These are phyloP conservation scores for Lyophyllum shimeji DNA, from an alignment of 768 basidiomycete species.

Conservation along the genomic window DNA sequence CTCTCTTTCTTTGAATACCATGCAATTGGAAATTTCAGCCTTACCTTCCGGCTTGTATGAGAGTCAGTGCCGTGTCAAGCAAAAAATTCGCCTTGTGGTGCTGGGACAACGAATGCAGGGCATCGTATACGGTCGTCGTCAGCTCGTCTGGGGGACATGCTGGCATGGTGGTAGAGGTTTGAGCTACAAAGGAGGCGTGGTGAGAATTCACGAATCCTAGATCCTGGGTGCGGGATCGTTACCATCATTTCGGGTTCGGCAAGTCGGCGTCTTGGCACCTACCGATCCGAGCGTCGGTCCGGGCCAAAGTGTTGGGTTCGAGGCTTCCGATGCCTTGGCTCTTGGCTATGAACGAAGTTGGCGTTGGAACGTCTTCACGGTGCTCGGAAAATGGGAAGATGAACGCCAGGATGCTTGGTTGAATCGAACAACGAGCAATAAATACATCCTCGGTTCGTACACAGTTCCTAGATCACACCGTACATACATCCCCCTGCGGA, in stretches of 20 bases:
- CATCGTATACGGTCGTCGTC: slow-evolving; percentile 47
- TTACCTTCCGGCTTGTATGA: slow-evolving; percentile 52
- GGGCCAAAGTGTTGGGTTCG: too few relatives aligned
- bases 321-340: too few relatives aligned
- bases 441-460: not conserved
- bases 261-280: not conserved
- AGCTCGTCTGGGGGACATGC: slow-evolving; percentile 45
- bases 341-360: too few relatives aligned
- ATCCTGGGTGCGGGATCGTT: not conserved
- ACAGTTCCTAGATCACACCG: too few relatives aligned
- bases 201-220: too few relatives aligned
- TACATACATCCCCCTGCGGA: not conserved
- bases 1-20: too few relatives aligned
- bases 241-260: slow-evolving; percentile 6
- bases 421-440: too few relatives aligned
- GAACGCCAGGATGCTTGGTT: too few relatives aligned
- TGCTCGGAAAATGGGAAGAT: not conserved
- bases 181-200: not conserved
- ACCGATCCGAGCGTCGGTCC: not conserved
- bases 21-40: slow-evolving; percentile 17
- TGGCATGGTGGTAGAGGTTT: slow-evolving; percentile 18
- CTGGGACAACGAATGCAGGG: slow-evolving; percentile 44
- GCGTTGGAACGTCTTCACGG: too few relatives aligned
- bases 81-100: slow-evolving; percentile 49
- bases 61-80: slow-evolving; percentile 45